phyloP scores from a whole-genome alignment of 495 filamentous ascomycete species.

The Pyronema domesticum region DNA sequence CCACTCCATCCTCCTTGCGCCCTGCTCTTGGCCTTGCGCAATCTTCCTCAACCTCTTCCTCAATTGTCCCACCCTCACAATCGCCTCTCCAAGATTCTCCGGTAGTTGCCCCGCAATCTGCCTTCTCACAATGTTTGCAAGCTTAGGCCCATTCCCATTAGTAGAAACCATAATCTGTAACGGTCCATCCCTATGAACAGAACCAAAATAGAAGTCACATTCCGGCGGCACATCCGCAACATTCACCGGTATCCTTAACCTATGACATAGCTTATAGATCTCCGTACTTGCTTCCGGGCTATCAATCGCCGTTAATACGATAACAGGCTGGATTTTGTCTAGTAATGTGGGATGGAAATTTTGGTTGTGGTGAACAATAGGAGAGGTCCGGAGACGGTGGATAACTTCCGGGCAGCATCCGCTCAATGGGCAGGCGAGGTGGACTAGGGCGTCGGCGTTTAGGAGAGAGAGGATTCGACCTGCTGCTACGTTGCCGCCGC shows the following conservation, averaged over 20 bases:
- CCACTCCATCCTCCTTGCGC: constrained; percentile 86
- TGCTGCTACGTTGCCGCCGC: constrained; percentile 89
- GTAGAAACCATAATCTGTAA: constrained; percentile 97
- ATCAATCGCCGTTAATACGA: constrained; percentile 87
- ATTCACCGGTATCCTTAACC: constrained; percentile 68
- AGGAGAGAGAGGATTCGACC: constrained; percentile 82
- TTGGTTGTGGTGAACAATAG: constrained; percentile 57
- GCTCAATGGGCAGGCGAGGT: constrained; percentile 57
- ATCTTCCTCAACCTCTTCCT: constrained; percentile 60
- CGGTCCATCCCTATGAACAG: constrained; percentile 83
- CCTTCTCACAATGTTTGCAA: constrained; percentile 71
- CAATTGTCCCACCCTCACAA: constrained; percentile 63
- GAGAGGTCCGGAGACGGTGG: constrained; percentile 39
- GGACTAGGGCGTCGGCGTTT: constrained; percentile 83
- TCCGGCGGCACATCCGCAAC: constrained; percentile 93
- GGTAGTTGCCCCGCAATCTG: constrained; percentile 66
- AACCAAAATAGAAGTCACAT: constrained; percentile 97
- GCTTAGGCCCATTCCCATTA: constrained; percentile 85
- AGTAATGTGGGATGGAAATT: constrained; percentile 69
- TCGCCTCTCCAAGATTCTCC: constrained; percentile 57
- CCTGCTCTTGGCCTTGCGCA: constrained; percentile 53
- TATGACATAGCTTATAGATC: constrained; percentile 86
- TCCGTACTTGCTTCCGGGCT: constrained; percentile 68
- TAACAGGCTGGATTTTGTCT: constrained; percentile 42
- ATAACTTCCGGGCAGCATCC: constrained; percentile 80